Percentiles rank a stretch among this genome's conserved stretches.
These are phyloP conservation scores for Smithsoniella earleae DNA, from an alignment of 163 green algal genomes.

Conservation along the genomic window DNA sequence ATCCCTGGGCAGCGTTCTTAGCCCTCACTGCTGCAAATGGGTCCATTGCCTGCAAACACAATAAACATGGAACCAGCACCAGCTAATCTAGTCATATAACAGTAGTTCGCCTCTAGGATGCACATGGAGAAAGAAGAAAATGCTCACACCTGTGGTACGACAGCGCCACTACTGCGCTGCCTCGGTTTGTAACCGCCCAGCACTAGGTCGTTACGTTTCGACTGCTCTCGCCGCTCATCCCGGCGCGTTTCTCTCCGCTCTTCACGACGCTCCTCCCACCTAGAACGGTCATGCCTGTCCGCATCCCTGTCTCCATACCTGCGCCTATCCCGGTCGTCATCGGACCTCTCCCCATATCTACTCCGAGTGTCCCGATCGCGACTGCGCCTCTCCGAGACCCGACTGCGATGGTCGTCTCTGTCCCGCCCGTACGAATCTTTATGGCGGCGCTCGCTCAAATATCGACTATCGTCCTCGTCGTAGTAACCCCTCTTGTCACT, in stretches of 20 bases:
- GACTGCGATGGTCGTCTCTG: too few relatives aligned
- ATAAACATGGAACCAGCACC: not conserved
- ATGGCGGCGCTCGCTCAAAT: too few relatives aligned
- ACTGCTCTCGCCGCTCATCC: not conserved
- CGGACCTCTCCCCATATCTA: not conserved
- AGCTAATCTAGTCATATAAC: not conserved
- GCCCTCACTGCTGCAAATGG: slow-evolving; percentile 23
- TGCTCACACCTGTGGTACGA: not conserved
- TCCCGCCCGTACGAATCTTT: too few relatives aligned
- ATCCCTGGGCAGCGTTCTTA: slow-evolving; percentile 30
- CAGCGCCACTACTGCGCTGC: slow-evolving; percentile 29
- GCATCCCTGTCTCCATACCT: not conserved
- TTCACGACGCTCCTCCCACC: not conserved
- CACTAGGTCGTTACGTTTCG: slow-evolving; percentile 12
- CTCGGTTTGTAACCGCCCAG: slow-evolving; percentile 26
- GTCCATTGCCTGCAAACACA: slow-evolving; percentile 3
- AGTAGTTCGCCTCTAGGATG: not conserved
- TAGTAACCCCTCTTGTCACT: too few relatives aligned
- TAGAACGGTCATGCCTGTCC: not conserved
- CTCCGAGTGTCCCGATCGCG: not conserved
- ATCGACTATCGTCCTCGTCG: too few relatives aligned
- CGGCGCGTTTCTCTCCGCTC: not conserved
- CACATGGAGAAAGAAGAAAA: not conserved
- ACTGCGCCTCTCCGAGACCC: not conserved
- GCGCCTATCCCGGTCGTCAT: not conserved